Base-by-base conservation (phyloP, 768 basidiomycete genomes). In the Panellus pusillus region DNA sequence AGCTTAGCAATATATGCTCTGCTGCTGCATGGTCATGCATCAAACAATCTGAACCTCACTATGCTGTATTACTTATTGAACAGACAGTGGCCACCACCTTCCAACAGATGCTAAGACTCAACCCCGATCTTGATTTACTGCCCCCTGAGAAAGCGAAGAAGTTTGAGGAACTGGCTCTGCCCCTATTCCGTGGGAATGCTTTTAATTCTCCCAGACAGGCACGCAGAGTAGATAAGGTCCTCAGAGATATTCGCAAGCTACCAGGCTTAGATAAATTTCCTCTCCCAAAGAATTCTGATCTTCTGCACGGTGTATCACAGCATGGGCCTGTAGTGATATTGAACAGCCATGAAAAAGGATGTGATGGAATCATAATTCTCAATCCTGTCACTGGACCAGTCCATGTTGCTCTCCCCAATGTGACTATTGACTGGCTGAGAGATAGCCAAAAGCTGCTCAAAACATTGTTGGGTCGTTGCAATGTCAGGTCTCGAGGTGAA, bases 321-420 rank as follows among this genome's bases (percentile, higher is more conserved):
- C 40, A 40, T 9, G 63, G 63, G 19, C 60, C 54, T 18, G 46
- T 63, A 17, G 48, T 63, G 8, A 35, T 63, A 13, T 28, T 62
- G 17, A 61, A 57, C 27, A 46, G 35, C 36, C 43, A 36, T 35
- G 15, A n/a, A 52, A 48, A 52, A 17, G 6, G 18, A 2, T 62
- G 54, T 32, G 56, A 61, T 44, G 56, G 56, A 9, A 40, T 63
- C 15, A 63, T 63, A 29, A 36, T 62, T 15, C 12, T 51, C 6
- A 15, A 11, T 32, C 27, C 35, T 15, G n/a, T 44, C 51, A 9
- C 29, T 36, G 37, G 24, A 28, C 50, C 53, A 19, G 41, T 54
- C 11, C 47, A 36, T 20, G 32, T 63, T 14, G 31, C 40, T 14
- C 42, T 61, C 32, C 44, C 44, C 3, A 14, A 36, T 40, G 20